phyloP scores from a whole-genome alignment of 805 yeast species.

The Yarrowia phangngaensis region DNA sequence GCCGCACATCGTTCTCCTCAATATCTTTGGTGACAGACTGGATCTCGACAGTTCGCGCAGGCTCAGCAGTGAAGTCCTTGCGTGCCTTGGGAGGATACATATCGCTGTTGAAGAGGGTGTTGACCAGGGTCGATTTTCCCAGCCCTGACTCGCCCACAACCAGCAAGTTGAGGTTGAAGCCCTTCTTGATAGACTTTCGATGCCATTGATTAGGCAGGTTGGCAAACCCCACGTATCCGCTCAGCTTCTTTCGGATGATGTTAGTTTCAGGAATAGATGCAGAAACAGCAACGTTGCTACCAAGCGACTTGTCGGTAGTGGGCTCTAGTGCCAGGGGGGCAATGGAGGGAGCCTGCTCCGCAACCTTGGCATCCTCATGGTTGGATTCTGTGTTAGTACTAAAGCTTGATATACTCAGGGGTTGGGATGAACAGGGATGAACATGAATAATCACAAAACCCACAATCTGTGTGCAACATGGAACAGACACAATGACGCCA shows the following conservation, averaged over 20 bases:
- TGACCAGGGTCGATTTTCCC: constrained; percentile 88
- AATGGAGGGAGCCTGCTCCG: constrained; percentile 26
- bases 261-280: constrained; percentile 30
- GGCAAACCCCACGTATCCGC: constrained; percentile 94
- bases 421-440: background rate
- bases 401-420: background rate
- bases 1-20: constrained; percentile 90
- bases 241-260: constrained; percentile 55
- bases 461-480: background rate
- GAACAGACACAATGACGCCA: no score
- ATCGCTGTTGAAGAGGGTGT: constrained; percentile 76
- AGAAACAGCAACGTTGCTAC: constrained; percentile 23
- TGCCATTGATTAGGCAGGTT: constrained; percentile 99
- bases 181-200: constrained; percentile 83
- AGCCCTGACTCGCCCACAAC: constrained; percentile 82
- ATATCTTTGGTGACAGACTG: constrained; percentile 64
- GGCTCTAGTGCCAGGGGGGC: constrained; percentile 26
- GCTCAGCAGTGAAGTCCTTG: constrained; percentile 46
- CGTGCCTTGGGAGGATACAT: constrained; percentile 47
- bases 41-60: constrained; percentile 50
- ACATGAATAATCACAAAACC: background rate
- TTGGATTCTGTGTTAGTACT: constrained; percentile 22
- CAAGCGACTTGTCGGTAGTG: constrained; percentile 27
- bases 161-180: constrained; percentile 83
- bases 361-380: constrained; percentile 25